Base-by-base conservation (phyloP, 805 yeast genomes). In the Starmerella khaoyaiensis region DNA sequence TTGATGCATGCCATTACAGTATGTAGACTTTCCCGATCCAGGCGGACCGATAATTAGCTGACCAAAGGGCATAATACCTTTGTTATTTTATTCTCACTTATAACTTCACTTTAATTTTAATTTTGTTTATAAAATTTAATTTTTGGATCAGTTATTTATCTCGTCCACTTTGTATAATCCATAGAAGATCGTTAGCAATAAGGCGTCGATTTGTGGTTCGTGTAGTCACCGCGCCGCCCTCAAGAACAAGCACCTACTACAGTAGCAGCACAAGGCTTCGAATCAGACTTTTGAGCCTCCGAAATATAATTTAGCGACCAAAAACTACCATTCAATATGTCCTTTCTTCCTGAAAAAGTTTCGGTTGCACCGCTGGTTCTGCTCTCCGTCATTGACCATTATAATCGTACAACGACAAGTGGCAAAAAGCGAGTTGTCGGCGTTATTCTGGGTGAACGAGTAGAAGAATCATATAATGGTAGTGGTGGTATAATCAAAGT, bases 11-110 rank as follows among this genome's bases (percentile, higher is more conserved):
- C 98, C 99, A 56, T 75, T 66, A 57, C 96, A 86, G 56, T 82
- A 90, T 0, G 98, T 93, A 0, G 95, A 81, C 54, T 90, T 90
- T 1, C 99, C 99, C 0, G 94, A 71, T 1, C 98, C 99, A 0
- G 99, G 99, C 0, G 98, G 97, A 0, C 99, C 99, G 26, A 90
- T 83, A 8, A 87, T 86, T 8, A 90, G 72, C 60, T 90, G 95
- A 3, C 93, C 95, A 58, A 80, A 58, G 25, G 46, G 45, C 47
- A 42, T 49, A 17, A 1, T n/a, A 19, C 22, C 11, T 28, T 23
- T n/a, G n/a, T 11, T 23, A 23, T 23, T 23, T 23, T n/a, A n/a
- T 23, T 23, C 26, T 11, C 26, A 11, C n/a, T n/a, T n/a, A 23
- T 11, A 23, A 23, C 26, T 17, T 10, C n/a, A 10, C 9, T 16